A percentile compares a stretch with the other conserved stretches of the same genome.
Conservation (phyloP, 371 early-diverging fungal genomes). For the Mycotypha africana region DNA sequence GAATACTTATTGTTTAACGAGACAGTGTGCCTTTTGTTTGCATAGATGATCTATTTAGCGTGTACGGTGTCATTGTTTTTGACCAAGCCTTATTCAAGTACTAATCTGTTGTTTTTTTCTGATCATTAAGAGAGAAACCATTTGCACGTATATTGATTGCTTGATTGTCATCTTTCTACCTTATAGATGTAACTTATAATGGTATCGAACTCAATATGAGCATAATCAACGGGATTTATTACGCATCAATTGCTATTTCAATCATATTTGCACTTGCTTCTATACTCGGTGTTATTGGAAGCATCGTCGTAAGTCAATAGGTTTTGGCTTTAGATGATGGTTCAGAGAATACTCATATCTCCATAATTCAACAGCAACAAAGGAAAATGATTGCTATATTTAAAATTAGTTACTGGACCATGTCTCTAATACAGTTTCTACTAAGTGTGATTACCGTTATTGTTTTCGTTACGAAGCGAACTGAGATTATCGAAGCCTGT, state of each 20-base stretch:
- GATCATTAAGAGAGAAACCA: no score
- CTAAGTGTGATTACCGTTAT: constrained; percentile 13
- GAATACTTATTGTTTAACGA: no score
- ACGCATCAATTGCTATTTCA: constrained; percentile 14
- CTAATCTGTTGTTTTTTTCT: no score
- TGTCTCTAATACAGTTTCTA: constrained; percentile 9
- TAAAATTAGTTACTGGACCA: constrained; percentile 18
- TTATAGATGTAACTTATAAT: neutral
- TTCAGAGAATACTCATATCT: no score
- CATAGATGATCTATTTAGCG: no score
- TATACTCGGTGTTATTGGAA: constrained; percentile 24
- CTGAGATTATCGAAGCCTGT: constrained; percentile 6
- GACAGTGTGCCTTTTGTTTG: no score
- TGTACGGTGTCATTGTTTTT: no score
- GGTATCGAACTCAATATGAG: neutral
- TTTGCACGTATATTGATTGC: no score
- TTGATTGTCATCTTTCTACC: no score
- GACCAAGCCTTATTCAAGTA: no score
- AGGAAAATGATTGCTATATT: constrained; percentile 19
- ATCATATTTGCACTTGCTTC: constrained; percentile 20
- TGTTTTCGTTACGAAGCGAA: constrained; percentile 6
- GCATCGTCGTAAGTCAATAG: constrained; percentile 22
- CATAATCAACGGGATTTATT: constrained; percentile 5
- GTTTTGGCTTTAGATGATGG: no score
- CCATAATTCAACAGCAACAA: constrained; percentile 17